Evolutionary conservation across 2,329 filamentous ascomycete genomes (phyloP), one percentile per base, ranked within the genome.

Genomic region (Fusarium sp.): DNA sequence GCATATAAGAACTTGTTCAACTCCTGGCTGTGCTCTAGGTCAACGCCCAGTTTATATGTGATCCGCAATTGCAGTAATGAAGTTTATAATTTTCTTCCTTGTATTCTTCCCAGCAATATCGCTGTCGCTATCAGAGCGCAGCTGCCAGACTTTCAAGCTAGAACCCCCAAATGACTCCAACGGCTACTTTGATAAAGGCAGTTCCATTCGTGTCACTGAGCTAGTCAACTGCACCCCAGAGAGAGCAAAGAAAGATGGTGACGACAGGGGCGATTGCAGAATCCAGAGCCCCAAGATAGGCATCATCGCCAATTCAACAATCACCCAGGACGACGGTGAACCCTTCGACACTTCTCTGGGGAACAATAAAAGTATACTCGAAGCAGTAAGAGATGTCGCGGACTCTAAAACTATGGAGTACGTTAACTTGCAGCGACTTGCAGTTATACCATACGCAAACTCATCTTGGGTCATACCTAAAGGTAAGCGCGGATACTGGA

Each of bases 271-370:
- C 4, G 9, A 45, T 6, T 45, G n/a, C n/a, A 26, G 17, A 24
- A 45, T 45, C 42, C 3, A 9, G 2, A 26, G 5, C 11, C 0
- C 24, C 5, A 45, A 20, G 11, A 20, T 26, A 45, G 11, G 24
- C 17, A 45, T 45, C 8, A 26, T 45, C 24, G 24, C 24, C 11
- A 45, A 26, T 45, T 26, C 24, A 45, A 20, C 11, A 17, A 20
- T 14, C 7, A 26, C 3, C 12, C 2, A 20, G 5, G 2, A 5
- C 12, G 3, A 20, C 5, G 18, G 18, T 26, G 7, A 9, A 4
- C 24, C 11, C 12, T 24, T 26, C 3, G 10, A 9, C 5, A 45
- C 42, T 13, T 45, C 11, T 12, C 11, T 13, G 5, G 5, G 18
- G 42, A 18, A n/a, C 4, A n/a, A 28, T 5, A 22, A 10, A 15